Evolutionary conservation across 345 rosid species (phyloP).

Genomic region (Linum lewisii): DNA sequence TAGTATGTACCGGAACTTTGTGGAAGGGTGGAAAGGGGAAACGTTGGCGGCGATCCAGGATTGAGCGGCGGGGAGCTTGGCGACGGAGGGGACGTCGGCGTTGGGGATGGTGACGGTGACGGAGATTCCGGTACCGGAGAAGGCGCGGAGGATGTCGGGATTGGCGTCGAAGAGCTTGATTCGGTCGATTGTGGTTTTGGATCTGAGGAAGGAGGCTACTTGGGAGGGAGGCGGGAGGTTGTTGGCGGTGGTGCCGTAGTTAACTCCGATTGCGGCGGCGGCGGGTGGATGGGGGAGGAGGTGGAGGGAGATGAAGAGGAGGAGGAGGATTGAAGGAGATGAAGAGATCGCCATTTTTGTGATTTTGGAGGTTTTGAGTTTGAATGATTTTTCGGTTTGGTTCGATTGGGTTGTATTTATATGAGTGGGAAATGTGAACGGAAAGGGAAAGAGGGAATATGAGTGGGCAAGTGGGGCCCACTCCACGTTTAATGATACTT

Average conservation of each 20-base stretch:
- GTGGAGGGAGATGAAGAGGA: background rate
- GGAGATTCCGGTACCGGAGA: conserved; percentile 13
- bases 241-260: conserved; percentile 20
- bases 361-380: no score
- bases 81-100: conserved; percentile 3
- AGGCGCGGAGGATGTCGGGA: conserved; percentile 19
- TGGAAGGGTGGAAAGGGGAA: conserved; percentile 19
- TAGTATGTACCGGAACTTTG: conserved; percentile 19
- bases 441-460: no score
- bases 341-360: no score
- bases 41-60: conserved; percentile 17
- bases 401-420: no score
- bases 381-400: no score
- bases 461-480: no score
- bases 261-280: conserved; percentile 17
- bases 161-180: conserved; percentile 21
- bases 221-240: conserved; percentile 22
- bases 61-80: conserved; percentile 16
- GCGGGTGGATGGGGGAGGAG: conserved; percentile 15
- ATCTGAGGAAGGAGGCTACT: conserved; percentile 19
- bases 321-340: background rate
- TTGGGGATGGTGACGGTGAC: conserved; percentile 19
- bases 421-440: no score
- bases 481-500: no score
- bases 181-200: conserved; percentile 16